These are phyloP conservation scores for Protostelium mycophagum DNA, from an alignment of 78 protist species.

Conservation along the genomic window DNA sequence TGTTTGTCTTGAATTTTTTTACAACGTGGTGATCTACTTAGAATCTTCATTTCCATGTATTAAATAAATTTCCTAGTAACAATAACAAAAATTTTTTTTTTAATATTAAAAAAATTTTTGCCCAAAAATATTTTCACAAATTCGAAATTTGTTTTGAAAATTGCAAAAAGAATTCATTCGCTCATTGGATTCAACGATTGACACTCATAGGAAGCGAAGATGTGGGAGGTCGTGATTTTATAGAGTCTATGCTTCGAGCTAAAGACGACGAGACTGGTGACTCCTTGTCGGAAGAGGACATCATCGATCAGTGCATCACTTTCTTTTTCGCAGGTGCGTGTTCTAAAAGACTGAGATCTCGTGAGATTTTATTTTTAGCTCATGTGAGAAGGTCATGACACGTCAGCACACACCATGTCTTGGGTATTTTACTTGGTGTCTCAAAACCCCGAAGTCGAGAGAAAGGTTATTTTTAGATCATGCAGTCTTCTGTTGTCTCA, in stretches of 20 bases:
- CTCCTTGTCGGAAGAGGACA: neutral
- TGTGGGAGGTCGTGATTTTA: neutral
- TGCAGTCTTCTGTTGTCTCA: too few species aligned
- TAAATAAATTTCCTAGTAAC: too few species aligned
- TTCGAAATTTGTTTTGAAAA: too few species aligned
- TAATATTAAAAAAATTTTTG: too few species aligned
- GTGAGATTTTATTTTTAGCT: neutral
- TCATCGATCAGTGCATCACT: neutral
- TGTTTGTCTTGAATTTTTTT: neutral
- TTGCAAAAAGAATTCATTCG: too few species aligned
- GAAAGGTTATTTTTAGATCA: neutral
- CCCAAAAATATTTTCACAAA: too few species aligned
- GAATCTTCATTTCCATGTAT: too few species aligned
- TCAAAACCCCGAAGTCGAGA: neutral
- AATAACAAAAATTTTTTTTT: too few species aligned
- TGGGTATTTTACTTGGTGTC: neutral
- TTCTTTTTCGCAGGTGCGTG: neutral
- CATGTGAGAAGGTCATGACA: neutral
- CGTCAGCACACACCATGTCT: neutral
- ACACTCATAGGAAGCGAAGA: neutral
- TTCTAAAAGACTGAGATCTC: neutral
- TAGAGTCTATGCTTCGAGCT: neutral
- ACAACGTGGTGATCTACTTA: too few species aligned
- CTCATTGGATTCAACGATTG: too few species aligned
- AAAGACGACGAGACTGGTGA: neutral